Evolutionary conservation across 768 basidiomycete species (phyloP), one percentile per base, ranked within the genome.

Genomic region (Antrodiella citrinella): DNA sequence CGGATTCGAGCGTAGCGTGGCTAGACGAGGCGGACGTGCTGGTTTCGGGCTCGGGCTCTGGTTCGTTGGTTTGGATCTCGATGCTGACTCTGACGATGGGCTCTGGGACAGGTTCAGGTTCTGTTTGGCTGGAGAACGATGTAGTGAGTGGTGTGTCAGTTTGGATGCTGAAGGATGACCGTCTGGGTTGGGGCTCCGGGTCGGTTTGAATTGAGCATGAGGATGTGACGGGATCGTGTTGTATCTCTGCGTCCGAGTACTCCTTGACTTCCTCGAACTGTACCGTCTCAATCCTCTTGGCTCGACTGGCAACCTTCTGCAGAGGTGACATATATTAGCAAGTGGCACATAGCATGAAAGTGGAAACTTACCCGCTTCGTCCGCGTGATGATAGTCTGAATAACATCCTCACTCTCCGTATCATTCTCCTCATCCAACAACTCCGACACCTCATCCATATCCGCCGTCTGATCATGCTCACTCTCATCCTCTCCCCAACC

Each of bases 351-450:
- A n/a, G n/a, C n/a, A n/a, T n/a, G n/a, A n/a, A n/a, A n/a, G n/a
- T 38, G 19, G 18, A 44, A 18, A 59, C 69, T 21, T 59, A 84
- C 84, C 72, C 85, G 73, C 67, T 85, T 88, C 60, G 81, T 86
- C 51, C 88, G 72, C 1, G 90, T 92, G 57, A 94, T 91, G 56
- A 94, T 92, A 2, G 91, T 92, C 65, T 93, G 84, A 52, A 87
- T 80, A 38, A 86, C 80, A 59, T 87, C 85, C 57, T 86, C 85
- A 18, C 74, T 81, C 48, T 84, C 86, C 2, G 80, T 78, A 39
- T 73, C 74, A 15, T 69, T 65, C 20, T 74, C 79, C 4, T 77
- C 74, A 10, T 72, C 75, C 26, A 64, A 61, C 20, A 69, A 72
- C 43, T 69, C 67, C 52, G 65, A 67, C 19, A 58, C 60, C 18